Conservation (phyloP, 73 alveolate species). For the Stentor coeruleus region DNA sequence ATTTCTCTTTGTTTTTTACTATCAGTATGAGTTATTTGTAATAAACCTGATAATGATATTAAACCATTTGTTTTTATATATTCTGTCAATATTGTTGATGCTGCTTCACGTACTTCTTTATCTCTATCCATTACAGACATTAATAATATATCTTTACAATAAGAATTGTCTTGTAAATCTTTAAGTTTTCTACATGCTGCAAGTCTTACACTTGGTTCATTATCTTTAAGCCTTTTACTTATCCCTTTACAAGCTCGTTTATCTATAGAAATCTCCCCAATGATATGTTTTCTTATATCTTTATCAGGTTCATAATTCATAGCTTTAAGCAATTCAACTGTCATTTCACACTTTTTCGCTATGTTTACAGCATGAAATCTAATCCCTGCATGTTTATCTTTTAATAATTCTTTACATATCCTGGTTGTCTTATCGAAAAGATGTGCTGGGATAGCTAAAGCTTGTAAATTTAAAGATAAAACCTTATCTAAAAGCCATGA, state of each 20-base stretch:
- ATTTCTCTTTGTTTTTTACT: background rate
- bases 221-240: background rate
- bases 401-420: background rate
- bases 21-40: background rate
- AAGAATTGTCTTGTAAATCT: background rate
- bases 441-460: background rate
- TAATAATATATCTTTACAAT: background rate
- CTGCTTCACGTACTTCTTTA: background rate
- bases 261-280: background rate
- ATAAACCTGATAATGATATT: background rate
- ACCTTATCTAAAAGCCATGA: background rate
- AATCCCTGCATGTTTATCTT: background rate
- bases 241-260: background rate
- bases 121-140: background rate
- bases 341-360: background rate
- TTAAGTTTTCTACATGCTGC: background rate
- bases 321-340: background rate
- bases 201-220: background rate
- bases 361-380: background rate
- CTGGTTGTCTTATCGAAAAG: background rate
- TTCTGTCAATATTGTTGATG: background rate
- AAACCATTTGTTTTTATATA: no score
- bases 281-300: background rate
- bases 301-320: background rate
- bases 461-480: background rate